Evolutionary conservation across 176 grass and related monocot species (phyloP), one percentile per base, ranked within the genome.

Genomic region (Carex scoparia): DNA sequence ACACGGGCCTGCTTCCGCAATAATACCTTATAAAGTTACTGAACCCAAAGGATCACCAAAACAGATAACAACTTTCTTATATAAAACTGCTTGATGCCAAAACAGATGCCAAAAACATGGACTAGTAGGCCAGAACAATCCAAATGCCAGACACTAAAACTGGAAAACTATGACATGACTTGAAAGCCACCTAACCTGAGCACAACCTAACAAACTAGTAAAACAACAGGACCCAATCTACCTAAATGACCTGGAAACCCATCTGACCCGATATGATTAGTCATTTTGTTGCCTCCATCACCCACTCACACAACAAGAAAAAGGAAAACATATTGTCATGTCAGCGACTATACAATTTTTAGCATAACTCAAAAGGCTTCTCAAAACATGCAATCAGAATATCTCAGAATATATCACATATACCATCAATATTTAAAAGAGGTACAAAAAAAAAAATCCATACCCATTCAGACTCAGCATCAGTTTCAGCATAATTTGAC

Each of bases 401-500:
- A 70, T 44, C 67, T 70, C 35, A 42, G 67, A 42, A 44, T 71
- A 71, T 46, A 38, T 71, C 38, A 13, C 13, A 35, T 37, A 42
- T 16, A 42, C n/a, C 11, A 55, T 10, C 11, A 53, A 79, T 79
- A 55, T 57, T 73, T 37, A 65, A 64, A 81, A 23, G 57, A 60
- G 23, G 80, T 57, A 87, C 48, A 32, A 84, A 13, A 85, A 82
- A 27, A 75, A 82, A 79, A 54, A 10, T 65, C 69, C 76, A 88
- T 93, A 98, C 96, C 91, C 93, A 95, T 90, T 98, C 96, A 46
- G 92, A 13, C n/a, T 94, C 95, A 54, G 95, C 95, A 90, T 98
- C 95, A 84, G 91, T 95, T 86, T 98, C 93, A 56, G 89, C 91
- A 81, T 98, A 98, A 86, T 77, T 92, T 19, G 57, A 78, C 83